Evolutionary conservation across 2,329 filamentous ascomycete species (phyloP).

Genomic region (Colletotrichum higginsianum): DNA sequence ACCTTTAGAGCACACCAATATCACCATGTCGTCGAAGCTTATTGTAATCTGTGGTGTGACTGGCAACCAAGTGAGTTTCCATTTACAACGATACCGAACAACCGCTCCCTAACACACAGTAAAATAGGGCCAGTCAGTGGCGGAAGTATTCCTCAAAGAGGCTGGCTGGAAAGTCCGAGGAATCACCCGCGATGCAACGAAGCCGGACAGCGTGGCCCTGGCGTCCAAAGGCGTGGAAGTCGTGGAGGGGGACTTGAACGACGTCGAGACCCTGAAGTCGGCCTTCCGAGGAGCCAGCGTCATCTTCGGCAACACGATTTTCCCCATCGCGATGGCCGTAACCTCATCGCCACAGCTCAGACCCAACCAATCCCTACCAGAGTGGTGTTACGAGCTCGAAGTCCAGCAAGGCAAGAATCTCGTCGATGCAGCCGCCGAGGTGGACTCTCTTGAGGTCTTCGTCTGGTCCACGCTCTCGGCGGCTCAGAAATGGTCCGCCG

Average conservation of each 20-base stretch:
- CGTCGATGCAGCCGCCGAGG: not conserved
- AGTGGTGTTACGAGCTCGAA: not conserved
- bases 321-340: not conserved
- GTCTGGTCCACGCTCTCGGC: not conserved
- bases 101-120: not conserved
- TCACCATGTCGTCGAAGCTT: not conserved
- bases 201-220: not conserved
- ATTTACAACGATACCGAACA: not conserved
- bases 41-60: not conserved
- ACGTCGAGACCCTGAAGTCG: not conserved
- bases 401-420: not conserved
- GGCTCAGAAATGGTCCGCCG: not conserved
- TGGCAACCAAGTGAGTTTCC: not conserved
- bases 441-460: not conserved
- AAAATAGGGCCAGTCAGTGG: not conserved
- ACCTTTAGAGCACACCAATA: not conserved
- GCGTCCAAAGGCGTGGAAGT: not conserved
- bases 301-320: not conserved
- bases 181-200: conserved; percentile 4
- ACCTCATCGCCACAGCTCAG: not conserved
- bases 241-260: not conserved
- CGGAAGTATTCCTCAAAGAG: not conserved
- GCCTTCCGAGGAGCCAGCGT: not conserved
- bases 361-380: not conserved
- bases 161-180: not conserved